phyloP scores from a whole-genome alignment of 257 asterid species.

The Thymus quinquecostatus region DNA sequence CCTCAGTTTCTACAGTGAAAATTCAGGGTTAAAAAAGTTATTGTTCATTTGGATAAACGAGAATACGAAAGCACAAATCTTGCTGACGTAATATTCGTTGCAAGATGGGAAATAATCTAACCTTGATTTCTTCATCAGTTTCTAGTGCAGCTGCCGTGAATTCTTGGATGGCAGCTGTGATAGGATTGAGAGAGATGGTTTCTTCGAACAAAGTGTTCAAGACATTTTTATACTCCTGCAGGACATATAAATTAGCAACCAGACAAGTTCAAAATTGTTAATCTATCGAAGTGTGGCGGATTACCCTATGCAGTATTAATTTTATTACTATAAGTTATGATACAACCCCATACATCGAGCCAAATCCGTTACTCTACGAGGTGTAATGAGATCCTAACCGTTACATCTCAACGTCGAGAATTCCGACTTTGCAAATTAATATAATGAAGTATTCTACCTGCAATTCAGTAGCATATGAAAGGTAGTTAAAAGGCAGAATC shows the following conservation, averaged over 20 bases:
- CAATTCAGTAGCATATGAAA: slow-evolving; percentile 73
- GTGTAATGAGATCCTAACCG: not conserved
- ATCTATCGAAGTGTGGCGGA: not conserved
- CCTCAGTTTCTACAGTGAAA: slow-evolving; percentile 53
- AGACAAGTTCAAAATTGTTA: not conserved
- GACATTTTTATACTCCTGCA: slow-evolving; percentile 58
- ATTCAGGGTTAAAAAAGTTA: not conserved
- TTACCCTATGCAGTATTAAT: not conserved
- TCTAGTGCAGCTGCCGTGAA: slow-evolving; percentile 59
- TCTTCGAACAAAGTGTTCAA: slow-evolving; percentile 53
- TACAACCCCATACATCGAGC: not conserved
- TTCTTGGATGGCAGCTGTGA: slow-evolving; percentile 67
- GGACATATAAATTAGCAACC: not conserved
- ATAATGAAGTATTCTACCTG: slow-evolving; percentile 47
- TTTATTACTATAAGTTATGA: too few species aligned
- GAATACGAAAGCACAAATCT: not conserved
- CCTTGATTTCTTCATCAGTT: slow-evolving; percentile 62
- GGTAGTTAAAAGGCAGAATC: slow-evolving; percentile 80
- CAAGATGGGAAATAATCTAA: slow-evolving; percentile 30
- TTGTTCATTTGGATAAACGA: not conserved
- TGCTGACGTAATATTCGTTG: not conserved
- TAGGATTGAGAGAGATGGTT: slow-evolving; percentile 57
- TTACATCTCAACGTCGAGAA: not conserved
- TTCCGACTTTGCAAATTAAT: not conserved
- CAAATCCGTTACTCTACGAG: not conserved